phyloP scores from a whole-genome alignment of 768 basidiomycete species.

The Gautieria morchelliformis region DNA sequence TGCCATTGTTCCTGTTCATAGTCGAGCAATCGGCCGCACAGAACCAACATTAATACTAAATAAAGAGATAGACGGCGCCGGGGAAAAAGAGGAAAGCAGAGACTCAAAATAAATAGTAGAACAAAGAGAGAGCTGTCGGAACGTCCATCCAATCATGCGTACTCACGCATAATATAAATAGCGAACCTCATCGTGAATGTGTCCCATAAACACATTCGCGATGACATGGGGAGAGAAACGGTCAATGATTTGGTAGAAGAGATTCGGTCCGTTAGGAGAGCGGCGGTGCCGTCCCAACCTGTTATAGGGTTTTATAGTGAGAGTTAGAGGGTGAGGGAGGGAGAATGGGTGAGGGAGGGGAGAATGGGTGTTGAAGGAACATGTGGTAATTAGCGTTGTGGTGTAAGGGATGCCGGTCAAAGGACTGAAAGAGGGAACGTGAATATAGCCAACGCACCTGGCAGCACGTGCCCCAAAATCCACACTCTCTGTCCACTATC shows the following conservation, averaged over 20 bases:
- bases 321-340: neutral
- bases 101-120: no score
- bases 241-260: constrained; percentile 39
- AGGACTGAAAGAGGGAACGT: neutral
- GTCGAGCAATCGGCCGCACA: no score
- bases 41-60: neutral
- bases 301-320: neutral
- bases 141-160: neutral
- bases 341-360: no score
- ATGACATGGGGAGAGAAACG: constrained; percentile 18
- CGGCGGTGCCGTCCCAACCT: constrained; percentile 48
- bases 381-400: constrained; percentile 12
- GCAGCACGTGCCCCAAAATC: constrained; percentile 46
- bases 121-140: no score
- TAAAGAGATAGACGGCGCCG: neutral
- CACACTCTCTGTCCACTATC: constrained; percentile 62
- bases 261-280: constrained; percentile 55
- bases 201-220: constrained; percentile 17
- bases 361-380: constrained; percentile 36
- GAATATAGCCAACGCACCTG: constrained; percentile 7
- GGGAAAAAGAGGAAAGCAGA: neutral
- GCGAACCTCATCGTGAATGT: constrained; percentile 19
- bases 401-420: neutral
- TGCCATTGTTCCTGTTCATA: constrained; percentile 1
- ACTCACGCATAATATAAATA: constrained; percentile 13